Base-by-base conservation (phyloP, 768 basidiomycete species). In the Hericium coralloides region DNA sequence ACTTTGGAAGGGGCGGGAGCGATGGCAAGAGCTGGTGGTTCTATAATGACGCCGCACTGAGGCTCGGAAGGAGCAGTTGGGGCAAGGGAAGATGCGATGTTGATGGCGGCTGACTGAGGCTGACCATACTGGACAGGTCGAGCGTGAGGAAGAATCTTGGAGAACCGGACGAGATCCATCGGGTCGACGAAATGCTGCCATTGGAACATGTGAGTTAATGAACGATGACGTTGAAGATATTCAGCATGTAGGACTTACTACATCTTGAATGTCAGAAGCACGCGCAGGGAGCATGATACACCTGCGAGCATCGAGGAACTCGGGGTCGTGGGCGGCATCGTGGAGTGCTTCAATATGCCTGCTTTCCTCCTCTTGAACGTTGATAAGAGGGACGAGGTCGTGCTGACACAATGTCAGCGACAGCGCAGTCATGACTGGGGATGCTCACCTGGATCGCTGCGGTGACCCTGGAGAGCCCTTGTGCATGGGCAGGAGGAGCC, bases 271-370 rank as follows among this genome's bases (percentile, higher is more conserved):
- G 15, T 52, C n/a, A 12, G 20, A n/a, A 23, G 41, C 38, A 25
- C 17, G 25, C 18, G 37, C 17, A 20, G 53, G 37, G 5, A 52
- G 15, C 12, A 15, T 39, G 20, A 54, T 17, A 31, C 25, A 18
- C 53, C 38, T n/a, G 17, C 39, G 38, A 17, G 26, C 39, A n/a
- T 39, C 38, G 18, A 54, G 23, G 38, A 43, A 18, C 12, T n/a
- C 18, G n/a, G 53, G 53, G 15, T 54, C 53, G 20, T 54, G 38
- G 15, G 41, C 53, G 39, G 53, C 53, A 25, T 54, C 53, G 12
- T n/a, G 37, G 41, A 54, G 53, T 2, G 53, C 37, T 10, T 54
- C 53, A 25, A 54, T 22, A 43, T 41, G 53, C 53, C 23, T 18
- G 22, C 41, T 17, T 25, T 54, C 53, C 39, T 43, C 38, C 17